Evolutionary conservation across 441 rosid species (phyloP).

Genomic region (Isatis lusitanica): DNA sequence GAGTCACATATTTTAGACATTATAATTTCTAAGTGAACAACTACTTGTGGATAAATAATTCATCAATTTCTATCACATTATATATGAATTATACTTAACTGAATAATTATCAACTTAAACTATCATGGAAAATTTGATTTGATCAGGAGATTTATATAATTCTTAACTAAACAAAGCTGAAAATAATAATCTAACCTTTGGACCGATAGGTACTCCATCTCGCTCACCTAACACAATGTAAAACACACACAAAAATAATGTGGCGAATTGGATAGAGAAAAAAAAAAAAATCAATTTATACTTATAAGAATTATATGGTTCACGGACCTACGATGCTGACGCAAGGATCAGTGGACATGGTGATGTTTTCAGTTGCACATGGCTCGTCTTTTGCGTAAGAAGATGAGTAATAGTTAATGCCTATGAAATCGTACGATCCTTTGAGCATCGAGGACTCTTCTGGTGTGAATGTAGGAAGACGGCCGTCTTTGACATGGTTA

Average conservation of each 20-base stretch:
- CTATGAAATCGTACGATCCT: conserved; percentile 38
- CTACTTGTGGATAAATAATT: background rate
- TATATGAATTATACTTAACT: too few species aligned
- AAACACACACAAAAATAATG: too few species aligned
- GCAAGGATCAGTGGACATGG: conserved; percentile 30
- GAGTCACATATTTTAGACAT: background rate
- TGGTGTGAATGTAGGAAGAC: conserved; percentile 43
- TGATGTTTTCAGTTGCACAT: conserved; percentile 21
- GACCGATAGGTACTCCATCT: conserved; percentile 38
- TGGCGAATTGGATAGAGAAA: background rate
- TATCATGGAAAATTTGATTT: background rate
- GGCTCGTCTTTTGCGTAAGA: conserved; percentile 27
- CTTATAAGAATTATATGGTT: background rate
- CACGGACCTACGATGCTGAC: conserved; percentile 20
- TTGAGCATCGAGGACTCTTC: conserved; percentile 36
- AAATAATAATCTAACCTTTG: conserved; percentile 20
- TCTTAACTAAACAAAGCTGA: background rate
- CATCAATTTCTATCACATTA: background rate
- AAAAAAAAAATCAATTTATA: background rate
- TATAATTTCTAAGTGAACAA: background rate
- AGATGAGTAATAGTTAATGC: conserved; percentile 36
- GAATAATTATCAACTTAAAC: background rate
- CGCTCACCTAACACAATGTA: conserved; percentile 22
- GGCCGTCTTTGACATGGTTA: conserved; percentile 22
- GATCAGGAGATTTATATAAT: background rate